These are phyloP conservation scores for Mortierella sp. DNA, from an alignment of 371 early-diverging fungal species.

Conservation along the genomic window DNA sequence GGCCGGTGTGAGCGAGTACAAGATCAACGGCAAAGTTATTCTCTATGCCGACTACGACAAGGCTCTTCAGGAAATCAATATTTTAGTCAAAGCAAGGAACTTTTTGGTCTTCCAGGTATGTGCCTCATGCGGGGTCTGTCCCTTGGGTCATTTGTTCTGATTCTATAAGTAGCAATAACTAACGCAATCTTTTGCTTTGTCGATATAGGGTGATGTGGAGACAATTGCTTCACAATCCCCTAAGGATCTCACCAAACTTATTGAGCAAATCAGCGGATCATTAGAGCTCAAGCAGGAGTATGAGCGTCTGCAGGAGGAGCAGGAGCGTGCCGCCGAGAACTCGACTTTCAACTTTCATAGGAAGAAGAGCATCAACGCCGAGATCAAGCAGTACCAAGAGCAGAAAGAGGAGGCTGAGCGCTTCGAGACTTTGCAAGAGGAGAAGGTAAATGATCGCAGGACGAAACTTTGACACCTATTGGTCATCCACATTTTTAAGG, in stretches of 20 bases:
- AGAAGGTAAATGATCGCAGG: conserved; percentile 58
- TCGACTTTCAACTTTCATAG: conserved; percentile 91
- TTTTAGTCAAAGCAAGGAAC: conserved; percentile 95
- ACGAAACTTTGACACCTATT: not conserved
- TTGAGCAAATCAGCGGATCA: conserved; percentile 98
- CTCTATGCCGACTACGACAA: conserved; percentile 81
- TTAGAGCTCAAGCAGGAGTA: conserved; percentile 91
- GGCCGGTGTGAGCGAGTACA: conserved; percentile 89
- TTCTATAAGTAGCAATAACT: not conserved
- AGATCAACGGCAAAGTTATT: conserved; percentile 83
- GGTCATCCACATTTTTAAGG: not conserved
- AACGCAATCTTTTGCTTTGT: not conserved
- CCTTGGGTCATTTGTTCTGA: not conserved
- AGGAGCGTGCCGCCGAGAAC: conserved; percentile 90
- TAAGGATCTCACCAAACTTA: conserved; percentile 92
- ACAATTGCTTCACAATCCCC: conserved; percentile 97
- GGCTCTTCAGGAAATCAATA: conserved; percentile 88
- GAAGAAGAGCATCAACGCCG: conserved; percentile 87
- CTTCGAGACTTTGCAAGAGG: conserved; percentile 77
- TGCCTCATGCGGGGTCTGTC: not conserved
- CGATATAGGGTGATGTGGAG: conserved; percentile 92
- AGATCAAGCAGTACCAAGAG: conserved; percentile 92
- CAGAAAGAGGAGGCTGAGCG: conserved; percentile 93
- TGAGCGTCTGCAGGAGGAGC: conserved; percentile 83
- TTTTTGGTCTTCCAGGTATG: conserved; percentile 98